A percentile compares a stretch with the other conserved stretches of the same genome.
Evolutionary conservation across 2,329 filamentous ascomycete genomes (phyloP).

Genomic region (Alternaria hordeiaustralica): DNA sequence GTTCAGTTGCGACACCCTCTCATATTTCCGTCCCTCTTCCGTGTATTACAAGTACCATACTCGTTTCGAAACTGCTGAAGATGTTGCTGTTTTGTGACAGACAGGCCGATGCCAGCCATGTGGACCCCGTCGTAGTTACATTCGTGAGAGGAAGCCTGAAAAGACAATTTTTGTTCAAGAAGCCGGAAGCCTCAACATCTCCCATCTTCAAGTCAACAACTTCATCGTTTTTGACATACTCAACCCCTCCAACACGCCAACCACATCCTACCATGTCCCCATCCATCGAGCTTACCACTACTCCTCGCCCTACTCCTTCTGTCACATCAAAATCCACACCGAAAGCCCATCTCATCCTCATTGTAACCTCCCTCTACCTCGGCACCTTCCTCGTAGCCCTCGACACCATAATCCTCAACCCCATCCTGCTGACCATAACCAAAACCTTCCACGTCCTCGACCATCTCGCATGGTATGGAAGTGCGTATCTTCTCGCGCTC

Average conservation of each 20-base stretch:
- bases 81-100: neutral
- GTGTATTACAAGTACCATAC: neutral
- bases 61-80: neutral
- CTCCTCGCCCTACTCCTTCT: neutral
- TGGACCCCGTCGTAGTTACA: neutral
- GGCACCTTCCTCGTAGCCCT: slow-evolving; percentile 22
- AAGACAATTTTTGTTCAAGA: neutral
- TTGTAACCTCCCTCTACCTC: slow-evolving; percentile 11
- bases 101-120: neutral
- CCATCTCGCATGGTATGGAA: slow-evolving; percentile 48
- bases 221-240: neutral
- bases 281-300: neutral
- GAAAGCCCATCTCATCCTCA: neutral
- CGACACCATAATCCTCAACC: slow-evolving; percentile 50
- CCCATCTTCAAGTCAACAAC: neutral
- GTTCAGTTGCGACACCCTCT: neutral
- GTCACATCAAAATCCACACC: neutral
- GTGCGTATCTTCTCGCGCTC: slow-evolving; percentile 35
- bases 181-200: neutral
- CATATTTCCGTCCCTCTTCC: neutral
- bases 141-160: neutral
- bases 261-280: neutral
- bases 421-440: slow-evolving; percentile 51
- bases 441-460: slow-evolving; percentile 47
- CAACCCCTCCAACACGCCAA: neutral